Evolutionary conservation across 805 yeast genomes (phyloP).

Genomic region (Isabelozyma rhagii): DNA sequence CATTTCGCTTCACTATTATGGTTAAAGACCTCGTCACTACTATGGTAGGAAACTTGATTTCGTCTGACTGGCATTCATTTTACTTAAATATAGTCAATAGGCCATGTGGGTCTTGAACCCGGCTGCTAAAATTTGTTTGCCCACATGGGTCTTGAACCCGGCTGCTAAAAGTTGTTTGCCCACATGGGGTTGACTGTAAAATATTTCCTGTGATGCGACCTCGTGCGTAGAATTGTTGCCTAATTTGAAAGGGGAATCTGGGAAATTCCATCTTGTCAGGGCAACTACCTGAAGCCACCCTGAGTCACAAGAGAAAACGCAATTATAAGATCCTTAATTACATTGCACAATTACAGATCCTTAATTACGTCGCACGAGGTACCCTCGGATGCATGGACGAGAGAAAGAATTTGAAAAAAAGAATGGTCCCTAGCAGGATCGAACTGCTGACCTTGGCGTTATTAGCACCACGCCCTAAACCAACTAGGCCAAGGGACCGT

Average conservation of each 20-base stretch:
- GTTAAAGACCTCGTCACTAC: neutral
- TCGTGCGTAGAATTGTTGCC: neutral
- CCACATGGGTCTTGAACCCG: neutral
- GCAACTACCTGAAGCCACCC: neutral
- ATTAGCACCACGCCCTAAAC: slow-evolving; percentile 53
- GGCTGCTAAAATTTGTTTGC: neutral
- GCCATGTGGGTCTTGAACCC: neutral
- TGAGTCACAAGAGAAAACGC: neutral
- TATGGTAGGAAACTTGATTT: neutral
- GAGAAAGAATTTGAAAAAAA: slow-evolving; percentile 4
- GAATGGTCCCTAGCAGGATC: slow-evolving; percentile 82
- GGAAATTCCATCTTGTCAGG: neutral
- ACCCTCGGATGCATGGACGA: neutral
- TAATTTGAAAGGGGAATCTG: neutral
- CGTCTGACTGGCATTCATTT: neutral
- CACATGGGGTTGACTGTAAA: neutral
- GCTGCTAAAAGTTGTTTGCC: neutral
- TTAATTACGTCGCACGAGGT: neutral
- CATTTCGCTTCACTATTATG: neutral
- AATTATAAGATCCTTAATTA: neutral
- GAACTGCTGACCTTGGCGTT: slow-evolving; percentile 76
- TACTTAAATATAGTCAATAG: neutral
- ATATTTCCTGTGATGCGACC: neutral
- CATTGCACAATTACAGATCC: neutral
- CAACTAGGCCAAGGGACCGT: slow-evolving; percentile 57